Conservation (phyloP, 352 stramenopile species). For the Hyaloperonospora brassicae region DNA sequence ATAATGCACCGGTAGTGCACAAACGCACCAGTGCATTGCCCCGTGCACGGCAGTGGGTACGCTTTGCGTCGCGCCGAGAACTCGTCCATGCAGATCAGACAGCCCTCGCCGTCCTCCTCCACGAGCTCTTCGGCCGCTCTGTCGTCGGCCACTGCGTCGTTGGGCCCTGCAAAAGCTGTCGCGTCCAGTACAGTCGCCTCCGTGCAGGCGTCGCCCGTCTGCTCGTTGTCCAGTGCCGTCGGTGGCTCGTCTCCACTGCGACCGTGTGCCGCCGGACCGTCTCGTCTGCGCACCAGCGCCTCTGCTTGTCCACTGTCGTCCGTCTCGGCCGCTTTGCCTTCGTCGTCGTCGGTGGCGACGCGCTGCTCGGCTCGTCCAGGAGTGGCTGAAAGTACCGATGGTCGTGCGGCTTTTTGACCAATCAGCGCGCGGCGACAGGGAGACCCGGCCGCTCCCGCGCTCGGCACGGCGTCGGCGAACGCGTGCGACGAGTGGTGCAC, state of each 20-base stretch:
- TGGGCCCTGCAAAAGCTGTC: conserved; percentile 9
- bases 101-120: conserved; percentile 40
- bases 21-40: conserved; percentile 64
- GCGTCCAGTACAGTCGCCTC: conserved; percentile 5
- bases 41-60: conserved; percentile 76
- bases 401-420: conserved; percentile 10
- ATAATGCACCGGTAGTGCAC: conserved; percentile 87
- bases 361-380: conserved; percentile 4
- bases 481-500: conserved; percentile 55
- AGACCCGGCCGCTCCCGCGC: conserved; percentile 41
- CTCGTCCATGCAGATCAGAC: conserved; percentile 86
- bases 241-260: no score
- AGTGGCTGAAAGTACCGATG: conserved; percentile 1
- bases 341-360: conserved; percentile 19
- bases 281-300: no score
- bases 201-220: no score
- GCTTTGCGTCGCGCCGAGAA: conserved; percentile 77
- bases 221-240: no score
- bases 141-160: conserved; percentile 24
- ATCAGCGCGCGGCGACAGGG: conserved; percentile 40
- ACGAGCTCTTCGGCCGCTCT: conserved; percentile 4
- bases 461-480: conserved; percentile 34
- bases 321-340: conserved; percentile 25
- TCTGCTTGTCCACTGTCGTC: no score
- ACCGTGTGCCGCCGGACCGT: no score